Conservation (phyloP, 768 basidiomycete species). For the Mrakia blollopis region DNA sequence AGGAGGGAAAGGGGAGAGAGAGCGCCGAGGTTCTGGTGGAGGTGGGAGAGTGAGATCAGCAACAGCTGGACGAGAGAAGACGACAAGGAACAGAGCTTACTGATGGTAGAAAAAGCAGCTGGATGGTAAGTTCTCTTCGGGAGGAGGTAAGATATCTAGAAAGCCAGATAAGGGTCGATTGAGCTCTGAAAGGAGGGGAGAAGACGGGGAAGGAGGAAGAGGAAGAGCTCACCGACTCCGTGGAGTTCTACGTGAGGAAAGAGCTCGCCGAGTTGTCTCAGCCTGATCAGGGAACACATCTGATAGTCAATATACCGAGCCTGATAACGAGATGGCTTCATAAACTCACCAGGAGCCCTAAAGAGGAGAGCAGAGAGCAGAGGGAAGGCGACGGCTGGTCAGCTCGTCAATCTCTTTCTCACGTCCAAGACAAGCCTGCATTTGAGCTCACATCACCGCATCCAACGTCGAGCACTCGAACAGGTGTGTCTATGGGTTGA, state of each 20-base stretch:
- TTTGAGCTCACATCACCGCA: slow-evolving; percentile 12
- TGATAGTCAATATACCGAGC: no score
- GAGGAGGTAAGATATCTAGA: not conserved
- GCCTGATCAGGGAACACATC: not conserved
- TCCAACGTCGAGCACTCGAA: not conserved
- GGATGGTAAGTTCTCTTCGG: no score
- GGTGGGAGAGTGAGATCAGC: not conserved
- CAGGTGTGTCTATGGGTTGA: not conserved
- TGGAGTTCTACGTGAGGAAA: not conserved
- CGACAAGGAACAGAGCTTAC: not conserved
- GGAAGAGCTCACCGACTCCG: not conserved
- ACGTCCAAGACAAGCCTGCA: no score
- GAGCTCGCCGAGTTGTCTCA: not conserved
- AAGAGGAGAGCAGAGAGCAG: not conserved
- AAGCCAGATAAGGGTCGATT: no score
- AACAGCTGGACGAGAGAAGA: not conserved
- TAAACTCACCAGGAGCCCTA: not conserved
- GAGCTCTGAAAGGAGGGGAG: not conserved
- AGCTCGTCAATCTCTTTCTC: not conserved
- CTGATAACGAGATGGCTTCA: no score
- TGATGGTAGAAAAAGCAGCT: not conserved
- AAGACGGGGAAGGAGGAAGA: no score
- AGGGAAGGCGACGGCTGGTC: not conserved
- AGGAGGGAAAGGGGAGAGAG: not conserved
- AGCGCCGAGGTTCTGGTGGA: not conserved